phyloP scores from a whole-genome alignment of 768 basidiomycete genomes.

The Lanmaoa rubissima region DNA sequence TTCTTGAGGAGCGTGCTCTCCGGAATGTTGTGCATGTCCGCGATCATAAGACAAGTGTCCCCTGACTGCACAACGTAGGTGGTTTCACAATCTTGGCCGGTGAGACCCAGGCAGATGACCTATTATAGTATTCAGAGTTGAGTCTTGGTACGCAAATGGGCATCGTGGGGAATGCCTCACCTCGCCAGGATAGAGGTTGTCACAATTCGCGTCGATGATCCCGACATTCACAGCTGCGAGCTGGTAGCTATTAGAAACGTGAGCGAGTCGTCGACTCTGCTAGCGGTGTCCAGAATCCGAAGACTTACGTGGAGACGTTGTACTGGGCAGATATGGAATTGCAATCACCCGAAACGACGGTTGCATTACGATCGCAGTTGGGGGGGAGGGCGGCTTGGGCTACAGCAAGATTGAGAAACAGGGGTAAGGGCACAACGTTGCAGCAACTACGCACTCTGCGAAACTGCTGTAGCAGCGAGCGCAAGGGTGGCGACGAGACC shows the following conservation, averaged over 20 bases:
- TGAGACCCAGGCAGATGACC: constrained; percentile 55
- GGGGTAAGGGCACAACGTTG: neutral
- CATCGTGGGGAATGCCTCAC: constrained; percentile 23
- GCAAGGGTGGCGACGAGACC: constrained; percentile 12
- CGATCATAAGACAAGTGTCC: constrained; percentile 52
- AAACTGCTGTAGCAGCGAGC: constrained; percentile 12
- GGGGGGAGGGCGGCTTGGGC: constrained; percentile 45
- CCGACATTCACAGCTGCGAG: constrained; percentile 51
- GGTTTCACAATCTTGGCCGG: constrained; percentile 55
- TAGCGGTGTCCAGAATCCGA: neutral
- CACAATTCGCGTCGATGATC: constrained; percentile 51
- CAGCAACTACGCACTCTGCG: constrained; percentile 17
- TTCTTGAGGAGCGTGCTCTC: constrained; percentile 49
- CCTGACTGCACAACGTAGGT: constrained; percentile 45
- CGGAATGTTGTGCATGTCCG: constrained; percentile 40
- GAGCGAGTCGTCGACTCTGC: neutral
- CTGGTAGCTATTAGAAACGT: constrained; percentile 44
- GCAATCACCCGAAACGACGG: constrained; percentile 56
- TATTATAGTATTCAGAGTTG: constrained; percentile 13
- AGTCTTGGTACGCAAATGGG: neutral
- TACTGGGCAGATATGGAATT: constrained; percentile 58
- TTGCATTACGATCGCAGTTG: constrained; percentile 60
- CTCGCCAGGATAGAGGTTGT: constrained; percentile 54
- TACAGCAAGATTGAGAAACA: constrained; percentile 22
- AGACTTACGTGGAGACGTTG: constrained; percentile 60